Evolutionary conservation across 805 yeast genomes (phyloP).

Genomic region (Teunomyces lycoperdinae): DNA sequence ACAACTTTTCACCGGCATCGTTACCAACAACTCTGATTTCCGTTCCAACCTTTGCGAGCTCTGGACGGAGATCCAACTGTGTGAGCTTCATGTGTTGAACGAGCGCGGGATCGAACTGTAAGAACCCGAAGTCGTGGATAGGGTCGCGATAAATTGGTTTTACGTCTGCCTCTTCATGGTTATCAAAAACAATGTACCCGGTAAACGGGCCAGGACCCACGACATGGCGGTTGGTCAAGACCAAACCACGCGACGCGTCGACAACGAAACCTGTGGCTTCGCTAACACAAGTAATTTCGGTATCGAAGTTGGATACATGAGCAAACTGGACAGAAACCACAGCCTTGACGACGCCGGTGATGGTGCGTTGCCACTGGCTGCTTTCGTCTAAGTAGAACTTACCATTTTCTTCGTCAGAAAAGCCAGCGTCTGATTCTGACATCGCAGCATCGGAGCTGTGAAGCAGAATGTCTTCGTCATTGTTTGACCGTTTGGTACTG

Average conservation of each 20-base stretch:
- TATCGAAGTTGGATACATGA: slow-evolving; percentile 82
- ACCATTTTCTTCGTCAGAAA: slow-evolving; percentile 14
- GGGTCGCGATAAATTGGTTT: slow-evolving; percentile 89
- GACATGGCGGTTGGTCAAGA: slow-evolving; percentile 89
- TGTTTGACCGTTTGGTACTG: slow-evolving; percentile 3
- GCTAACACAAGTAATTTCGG: slow-evolving; percentile 73
- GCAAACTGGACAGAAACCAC: slow-evolving; percentile 90
- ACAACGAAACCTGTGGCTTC: slow-evolving; percentile 98
- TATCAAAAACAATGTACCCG: slow-evolving; percentile 89
- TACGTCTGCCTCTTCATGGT: slow-evolving; percentile 89
- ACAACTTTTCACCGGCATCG: slow-evolving; percentile 92
- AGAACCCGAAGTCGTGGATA: slow-evolving; percentile 90
- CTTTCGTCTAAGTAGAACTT: slow-evolving; percentile 11
- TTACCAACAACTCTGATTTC: slow-evolving; percentile 95
- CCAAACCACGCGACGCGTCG: slow-evolving; percentile 76
- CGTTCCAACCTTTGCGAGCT: slow-evolving; percentile 83
- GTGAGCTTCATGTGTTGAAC: slow-evolving; percentile 73
- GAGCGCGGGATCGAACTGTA: slow-evolving; percentile 67
- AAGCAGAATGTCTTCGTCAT: not conserved
- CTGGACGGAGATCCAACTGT: slow-evolving; percentile 71
- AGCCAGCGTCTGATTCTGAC: slow-evolving; percentile 5
- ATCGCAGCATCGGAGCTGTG: slow-evolving; percentile 10
- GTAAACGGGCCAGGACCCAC: slow-evolving; percentile 94
- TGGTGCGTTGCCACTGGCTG: slow-evolving; percentile 71
- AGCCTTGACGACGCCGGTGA: slow-evolving; percentile 74